Percentiles rank a stretch among this genome's conserved stretches.
phyloP scores from a whole-genome alignment of 345 rosid species.

The Ceriops tagal region DNA sequence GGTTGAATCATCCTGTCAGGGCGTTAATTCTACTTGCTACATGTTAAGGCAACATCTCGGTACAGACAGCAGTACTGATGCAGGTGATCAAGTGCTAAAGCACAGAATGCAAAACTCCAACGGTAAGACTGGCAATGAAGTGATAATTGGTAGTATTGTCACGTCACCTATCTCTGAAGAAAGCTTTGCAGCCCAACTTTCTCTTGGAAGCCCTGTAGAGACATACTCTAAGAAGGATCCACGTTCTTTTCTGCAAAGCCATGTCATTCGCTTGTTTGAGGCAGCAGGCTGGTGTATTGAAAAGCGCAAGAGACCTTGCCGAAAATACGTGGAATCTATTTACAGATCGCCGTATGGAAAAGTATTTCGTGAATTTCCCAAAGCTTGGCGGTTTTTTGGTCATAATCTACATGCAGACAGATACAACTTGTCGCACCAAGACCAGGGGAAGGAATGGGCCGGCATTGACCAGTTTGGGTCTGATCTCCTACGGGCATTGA shows the following conservation, averaged over 20 bases:
- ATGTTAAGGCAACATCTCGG: conserved; percentile 42
- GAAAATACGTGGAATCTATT: conserved; percentile 45
- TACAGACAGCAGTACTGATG: conserved; percentile 25
- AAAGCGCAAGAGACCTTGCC: conserved; percentile 51
- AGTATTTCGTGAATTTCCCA: conserved; percentile 63
- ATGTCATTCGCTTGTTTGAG: conserved; percentile 44
- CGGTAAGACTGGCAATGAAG: conserved; percentile 36
- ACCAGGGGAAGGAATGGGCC: conserved; percentile 56
- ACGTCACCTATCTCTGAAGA: conserved; percentile 79
- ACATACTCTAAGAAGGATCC: conserved; percentile 57
- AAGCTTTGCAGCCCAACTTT: conserved; percentile 49
- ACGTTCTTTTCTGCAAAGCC: conserved; percentile 64
- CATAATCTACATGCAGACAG: conserved; percentile 41
- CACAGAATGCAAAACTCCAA: conserved; percentile 20
- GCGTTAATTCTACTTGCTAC: conserved; percentile 52
- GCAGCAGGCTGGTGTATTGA: conserved; percentile 66
- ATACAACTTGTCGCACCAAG: conserved; percentile 37
- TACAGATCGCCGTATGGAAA: conserved; percentile 70
- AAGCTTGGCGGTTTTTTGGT: conserved; percentile 75
- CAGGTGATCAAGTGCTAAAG: conserved; percentile 27
- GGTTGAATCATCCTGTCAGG: conserved; percentile 61
- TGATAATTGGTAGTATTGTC: conserved; percentile 38
- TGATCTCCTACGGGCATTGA: conserved; percentile 52
- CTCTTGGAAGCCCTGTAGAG: conserved; percentile 36
- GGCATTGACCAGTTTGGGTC: conserved; percentile 62